Evolutionary conservation across 805 yeast species (phyloP), one percentile per base, ranked within the genome.

Genomic region (Middelhovenomyces tepae): DNA sequence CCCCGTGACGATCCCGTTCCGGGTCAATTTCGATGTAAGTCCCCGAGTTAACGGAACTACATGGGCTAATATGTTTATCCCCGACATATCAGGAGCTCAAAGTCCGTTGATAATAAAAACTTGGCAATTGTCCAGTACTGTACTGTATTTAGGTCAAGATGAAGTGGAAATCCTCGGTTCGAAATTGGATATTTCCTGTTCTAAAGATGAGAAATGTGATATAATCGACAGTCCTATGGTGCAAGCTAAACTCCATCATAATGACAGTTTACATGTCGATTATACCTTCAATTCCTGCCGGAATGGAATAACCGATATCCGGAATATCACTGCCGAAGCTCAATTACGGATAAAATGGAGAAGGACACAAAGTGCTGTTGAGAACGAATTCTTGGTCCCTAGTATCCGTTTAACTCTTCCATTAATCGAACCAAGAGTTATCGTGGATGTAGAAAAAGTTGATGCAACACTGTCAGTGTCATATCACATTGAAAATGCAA

Each of bases 401-500:
- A 56, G 67, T 8, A 68, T 75, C 66, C 73, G 72, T 32, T 60
- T 76, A 2, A 53, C 64, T 1, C 48, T 81, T 13, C 82, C 87
- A 2, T 61, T 77, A 31, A 62, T 75, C 36, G 89, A 81, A 47
- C 89, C 91, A 3, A 54, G 91, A 32, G 74, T 77, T 2, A 52
- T 81, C 20, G 60, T 78, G 3, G 56, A 53, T 26, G 17, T n/a
- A 9, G 19, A n/a, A 15, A 13, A 16, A 22, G 24, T 9, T 50
- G 38, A 13, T 21, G 20, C 6, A 10, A 22, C 25, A 7, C 5
- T 21, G 20, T 13, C 9, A 16, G 31, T 39, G 17, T 34, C 20
- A 9, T 82, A 71, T 48, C 62, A 65, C 32, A 48, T 83, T 31
- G 94, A 83, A 48, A 83, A 83, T 47, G 86, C 93, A 9, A 78